These are phyloP conservation scores for Seminavis robusta DNA, from an alignment of 108 stramenopile genomes.

Conservation along the genomic window DNA sequence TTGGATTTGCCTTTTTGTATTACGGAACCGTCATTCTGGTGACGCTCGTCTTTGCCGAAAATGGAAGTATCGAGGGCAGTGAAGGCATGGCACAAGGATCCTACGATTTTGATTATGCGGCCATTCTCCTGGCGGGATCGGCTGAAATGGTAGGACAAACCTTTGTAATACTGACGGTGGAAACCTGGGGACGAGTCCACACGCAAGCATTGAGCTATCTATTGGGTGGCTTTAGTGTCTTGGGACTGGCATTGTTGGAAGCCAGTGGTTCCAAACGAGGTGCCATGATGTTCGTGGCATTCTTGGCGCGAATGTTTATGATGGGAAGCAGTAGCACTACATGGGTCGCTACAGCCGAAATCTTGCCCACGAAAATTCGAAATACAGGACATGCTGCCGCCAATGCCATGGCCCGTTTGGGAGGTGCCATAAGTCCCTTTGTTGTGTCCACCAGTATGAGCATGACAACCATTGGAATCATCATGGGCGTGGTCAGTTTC, in stretches of 20 bases:
- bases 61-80: not conserved
- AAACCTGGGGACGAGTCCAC: not conserved
- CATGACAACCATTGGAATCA: conserved; percentile 27
- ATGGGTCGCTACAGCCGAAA: not conserved
- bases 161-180: not conserved
- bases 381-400: conserved; percentile 32
- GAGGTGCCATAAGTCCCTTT: conserved; percentile 17
- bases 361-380: not conserved
- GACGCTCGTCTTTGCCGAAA: conserved; percentile 7
- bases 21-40: conserved; percentile 10
- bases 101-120: not conserved
- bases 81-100: not conserved
- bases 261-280: not conserved
- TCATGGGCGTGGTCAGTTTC: conserved; percentile 23
- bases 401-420: conserved; percentile 41
- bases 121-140: not conserved
- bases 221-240: not conserved
- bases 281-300: conserved; percentile 2
- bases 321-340: conserved; percentile 3
- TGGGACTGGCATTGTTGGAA: too few species aligned
- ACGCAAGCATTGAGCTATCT: not conserved
- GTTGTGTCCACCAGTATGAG: conserved; percentile 28
- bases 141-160: not conserved
- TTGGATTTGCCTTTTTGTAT: conserved; percentile 11
- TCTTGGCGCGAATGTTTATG: conserved; percentile 3